Evolutionary conservation across 1,284 basidiomycete species (phyloP).

Genomic region (Ustilago esculenta): DNA sequence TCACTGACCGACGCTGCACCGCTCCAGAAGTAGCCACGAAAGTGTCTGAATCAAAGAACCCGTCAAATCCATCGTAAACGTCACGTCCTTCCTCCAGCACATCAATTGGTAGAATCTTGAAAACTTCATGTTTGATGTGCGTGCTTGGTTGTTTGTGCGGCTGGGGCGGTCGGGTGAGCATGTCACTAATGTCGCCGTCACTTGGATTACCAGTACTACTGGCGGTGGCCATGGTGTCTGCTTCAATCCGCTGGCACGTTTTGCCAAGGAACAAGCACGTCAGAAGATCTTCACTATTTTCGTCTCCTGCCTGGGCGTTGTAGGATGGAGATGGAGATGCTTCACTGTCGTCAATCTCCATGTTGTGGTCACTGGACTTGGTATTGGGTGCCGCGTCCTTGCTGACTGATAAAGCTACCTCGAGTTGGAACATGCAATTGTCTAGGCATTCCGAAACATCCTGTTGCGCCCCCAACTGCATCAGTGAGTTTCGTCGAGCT

Average conservation of each 20-base stretch:
- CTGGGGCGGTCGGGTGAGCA: conserved; percentile 17
- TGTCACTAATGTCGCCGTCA: conserved; percentile 1
- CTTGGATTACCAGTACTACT: not conserved
- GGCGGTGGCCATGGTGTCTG: conserved; percentile 7
- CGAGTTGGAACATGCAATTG: conserved; percentile 98
- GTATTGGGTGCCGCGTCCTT: not conserved
- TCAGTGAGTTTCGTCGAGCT: conserved; percentile 52
- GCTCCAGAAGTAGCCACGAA: conserved; percentile 84
- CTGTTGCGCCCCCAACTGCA: conserved; percentile 83
- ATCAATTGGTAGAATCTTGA: conserved; percentile 92
- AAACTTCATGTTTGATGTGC: conserved; percentile 87
- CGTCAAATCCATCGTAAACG: conserved; percentile 90
- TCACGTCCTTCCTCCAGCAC: conserved; percentile 85
- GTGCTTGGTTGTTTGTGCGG: conserved; percentile 66
- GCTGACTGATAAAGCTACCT: conserved; percentile 80
- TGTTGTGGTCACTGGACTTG: conserved; percentile 1
- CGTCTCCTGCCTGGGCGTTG: not conserved
- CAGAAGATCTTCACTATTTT: conserved; percentile 30
- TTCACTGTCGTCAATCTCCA: conserved; percentile 34
- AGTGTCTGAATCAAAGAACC: conserved; percentile 84
- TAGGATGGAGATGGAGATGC: not conserved
- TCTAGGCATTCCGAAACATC: conserved; percentile 99
- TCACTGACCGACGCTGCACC: conserved; percentile 86
- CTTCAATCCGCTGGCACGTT: conserved; percentile 57
- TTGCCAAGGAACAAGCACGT: conserved; percentile 54